Conservation (phyloP, 345 rosid species). For the Triadica sebifera region DNA sequence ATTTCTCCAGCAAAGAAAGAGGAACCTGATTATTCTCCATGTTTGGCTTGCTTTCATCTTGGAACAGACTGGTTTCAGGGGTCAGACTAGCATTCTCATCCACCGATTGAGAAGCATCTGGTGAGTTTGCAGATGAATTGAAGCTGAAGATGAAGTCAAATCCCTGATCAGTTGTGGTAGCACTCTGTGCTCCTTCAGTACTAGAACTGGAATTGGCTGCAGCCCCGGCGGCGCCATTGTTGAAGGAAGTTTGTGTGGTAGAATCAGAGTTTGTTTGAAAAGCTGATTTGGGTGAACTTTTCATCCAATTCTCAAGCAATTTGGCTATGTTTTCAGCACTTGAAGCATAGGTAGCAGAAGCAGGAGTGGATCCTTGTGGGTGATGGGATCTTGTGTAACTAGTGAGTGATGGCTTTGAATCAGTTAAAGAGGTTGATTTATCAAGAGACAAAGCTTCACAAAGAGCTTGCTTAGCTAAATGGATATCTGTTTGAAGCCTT, state of each 20-base stretch:
- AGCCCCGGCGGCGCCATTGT: conserved; percentile 13
- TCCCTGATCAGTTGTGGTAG: conserved; percentile 21
- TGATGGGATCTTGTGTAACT: neutral
- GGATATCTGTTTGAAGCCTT: conserved; percentile 81
- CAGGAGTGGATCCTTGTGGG: conserved; percentile 1
- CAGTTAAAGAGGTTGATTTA: conserved; percentile 20
- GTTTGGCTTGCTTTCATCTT: conserved; percentile 47
- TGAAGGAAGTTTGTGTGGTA: neutral
- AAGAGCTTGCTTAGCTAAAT: conserved; percentile 80
- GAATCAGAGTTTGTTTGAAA: no score
- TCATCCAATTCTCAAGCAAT: conserved; percentile 64
- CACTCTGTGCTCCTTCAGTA: no score
- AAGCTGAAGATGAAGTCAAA: conserved; percentile 43
- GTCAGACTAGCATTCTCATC: conserved; percentile 27
- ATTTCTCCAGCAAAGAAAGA: conserved; percentile 56
- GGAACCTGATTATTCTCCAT: conserved; percentile 36
- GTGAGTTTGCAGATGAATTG: conserved; percentile 42
- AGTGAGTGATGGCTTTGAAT: conserved; percentile 14
- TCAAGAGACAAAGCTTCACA: conserved; percentile 67
- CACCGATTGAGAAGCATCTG: conserved; percentile 37
- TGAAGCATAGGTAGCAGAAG: conserved; percentile 40
- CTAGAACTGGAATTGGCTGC: conserved; percentile 28
- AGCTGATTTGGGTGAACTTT: conserved; percentile 24
- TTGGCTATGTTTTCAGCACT: conserved; percentile 69
- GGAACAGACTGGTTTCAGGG: conserved; percentile 31